Evolutionary conservation across 805 yeast genomes (phyloP).

Genomic region (Candida lessepsii): DNA sequence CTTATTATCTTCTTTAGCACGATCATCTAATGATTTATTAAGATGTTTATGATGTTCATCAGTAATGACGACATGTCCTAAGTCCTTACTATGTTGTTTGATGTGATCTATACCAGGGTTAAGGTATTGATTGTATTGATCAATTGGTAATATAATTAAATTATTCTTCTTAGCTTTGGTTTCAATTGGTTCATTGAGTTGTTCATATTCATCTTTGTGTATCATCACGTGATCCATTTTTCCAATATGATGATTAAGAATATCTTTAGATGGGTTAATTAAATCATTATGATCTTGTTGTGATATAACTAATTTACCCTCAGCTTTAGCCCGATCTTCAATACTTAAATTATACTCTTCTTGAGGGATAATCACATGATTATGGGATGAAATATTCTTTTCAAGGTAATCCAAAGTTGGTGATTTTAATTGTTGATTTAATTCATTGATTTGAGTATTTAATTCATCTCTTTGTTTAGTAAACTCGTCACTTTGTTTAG

Average conservation of each 20-base stretch:
- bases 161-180: conserved; percentile 27
- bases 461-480: too few relatives aligned
- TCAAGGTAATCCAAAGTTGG: conserved; percentile 31
- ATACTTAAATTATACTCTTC: background rate
- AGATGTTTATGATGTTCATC: conserved; percentile 12
- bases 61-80: conserved; percentile 11
- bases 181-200: conserved; percentile 8
- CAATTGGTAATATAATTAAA: conserved; percentile 20
- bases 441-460: background rate
- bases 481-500: too few relatives aligned
- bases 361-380: conserved; percentile 1
- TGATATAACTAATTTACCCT: background rate
- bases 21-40: conserved; percentile 26
- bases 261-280: conserved; percentile 12
- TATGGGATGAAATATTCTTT: conserved; percentile 17
- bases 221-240: conserved; percentile 15
- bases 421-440: conserved; percentile 1
- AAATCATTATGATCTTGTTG: conserved; percentile 10
- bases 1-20: conserved; percentile 20
- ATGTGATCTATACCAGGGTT: conserved; percentile 30
- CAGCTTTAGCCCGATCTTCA: background rate
- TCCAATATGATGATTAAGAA: conserved; percentile 16
- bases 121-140: conserved; percentile 26
- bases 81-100: conserved; percentile 19
- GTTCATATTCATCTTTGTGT: conserved; percentile 14